Conservation (phyloP, 495 filamentous ascomycete species). For the Penicillium cataractarum region DNA sequence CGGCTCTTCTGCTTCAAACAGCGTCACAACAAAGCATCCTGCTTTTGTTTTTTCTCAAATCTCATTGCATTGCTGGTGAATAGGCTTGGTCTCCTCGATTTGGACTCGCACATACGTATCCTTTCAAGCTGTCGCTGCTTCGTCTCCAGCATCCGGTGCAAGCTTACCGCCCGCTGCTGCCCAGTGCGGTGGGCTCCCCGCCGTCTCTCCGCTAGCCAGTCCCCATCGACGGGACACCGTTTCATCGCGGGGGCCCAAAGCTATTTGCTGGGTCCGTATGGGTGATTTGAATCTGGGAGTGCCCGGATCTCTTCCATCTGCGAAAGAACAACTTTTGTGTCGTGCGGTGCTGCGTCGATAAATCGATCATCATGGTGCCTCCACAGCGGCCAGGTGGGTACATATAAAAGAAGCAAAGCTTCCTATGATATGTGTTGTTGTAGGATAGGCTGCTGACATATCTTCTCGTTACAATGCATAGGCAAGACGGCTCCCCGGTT, state of each 20-base stretch:
- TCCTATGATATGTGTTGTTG: background rate
- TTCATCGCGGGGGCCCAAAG: background rate
- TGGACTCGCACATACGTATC: background rate
- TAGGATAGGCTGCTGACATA: slow-evolving; percentile 8
- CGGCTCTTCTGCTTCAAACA: background rate
- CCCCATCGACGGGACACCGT: slow-evolving; percentile 14
- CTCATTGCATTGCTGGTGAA: background rate
- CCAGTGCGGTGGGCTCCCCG: slow-evolving; percentile 36
- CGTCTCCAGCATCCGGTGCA: background rate
- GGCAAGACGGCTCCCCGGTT: slow-evolving; percentile 68
- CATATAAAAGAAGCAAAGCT: background rate
- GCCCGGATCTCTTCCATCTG: slow-evolving; percentile 1
- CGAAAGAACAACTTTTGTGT: background rate
- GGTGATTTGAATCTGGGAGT: slow-evolving; percentile 9
- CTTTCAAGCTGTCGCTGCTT: background rate
- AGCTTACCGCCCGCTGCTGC: slow-evolving; percentile 28
- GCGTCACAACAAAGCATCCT: slow-evolving; percentile 3
- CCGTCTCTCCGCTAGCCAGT: slow-evolving; percentile 27
- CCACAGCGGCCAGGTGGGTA: slow-evolving; percentile 41
- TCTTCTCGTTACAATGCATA: slow-evolving; percentile 20
- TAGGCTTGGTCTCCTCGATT: background rate
- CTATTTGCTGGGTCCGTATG: slow-evolving; percentile 11
- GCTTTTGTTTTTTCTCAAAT: background rate
- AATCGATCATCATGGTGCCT: slow-evolving; percentile 36
- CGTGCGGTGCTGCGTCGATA: slow-evolving; percentile 19